Base-by-base conservation (phyloP, 2,329 filamentous ascomycete species). In the Penicillium digitatum region DNA sequence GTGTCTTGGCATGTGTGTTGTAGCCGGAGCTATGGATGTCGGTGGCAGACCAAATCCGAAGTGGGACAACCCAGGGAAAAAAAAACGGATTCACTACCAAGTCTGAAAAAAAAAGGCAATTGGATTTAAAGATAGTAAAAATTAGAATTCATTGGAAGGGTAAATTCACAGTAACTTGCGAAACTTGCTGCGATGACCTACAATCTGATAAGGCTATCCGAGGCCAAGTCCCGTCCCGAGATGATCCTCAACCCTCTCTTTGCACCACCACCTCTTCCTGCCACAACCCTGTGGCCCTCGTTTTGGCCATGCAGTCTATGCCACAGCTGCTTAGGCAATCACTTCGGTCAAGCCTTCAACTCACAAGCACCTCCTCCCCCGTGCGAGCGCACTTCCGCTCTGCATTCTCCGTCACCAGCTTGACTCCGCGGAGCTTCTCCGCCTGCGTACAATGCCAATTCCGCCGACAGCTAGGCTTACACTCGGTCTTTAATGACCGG, bases 381-480 rank as follows among this genome's bases (percentile, higher is more conserved):
- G 42, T 60, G 26, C 66, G 61, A 50, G 46, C 63, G n/a, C 62
- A 61, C 26, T 51, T 68, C 48, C 55, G 63, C 47, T 57, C 60
- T 47, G 52, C 64, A 54, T 57, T 66, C 60, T 46, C 61, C 52
- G 55, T 56, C 50, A 48, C 49, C 53, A 55, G 55, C 54, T 61
- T 61, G 53, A 50, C 63, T 53, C 54, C 60, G 54, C 65, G 69
- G 59, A 59, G 49, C 42, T 71, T 72, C 64, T 74, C 75, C 51
- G 69, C 71, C 53, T 79, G 76, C 59, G 49, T 75, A 59, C 72
- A 71, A 72, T 78, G 76, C 39, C 74, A 71, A 55, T 73, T 74
- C 52, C 72, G 72, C 44, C 64, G 56, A 34, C 69, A 69, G n/a
- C 60, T 61, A 10, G 55, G 59, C 31, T 46, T 54, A 24, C 69